Conservation (phyloP, 2,329 filamentous ascomycete genomes). For the Penicillium sp. region DNA sequence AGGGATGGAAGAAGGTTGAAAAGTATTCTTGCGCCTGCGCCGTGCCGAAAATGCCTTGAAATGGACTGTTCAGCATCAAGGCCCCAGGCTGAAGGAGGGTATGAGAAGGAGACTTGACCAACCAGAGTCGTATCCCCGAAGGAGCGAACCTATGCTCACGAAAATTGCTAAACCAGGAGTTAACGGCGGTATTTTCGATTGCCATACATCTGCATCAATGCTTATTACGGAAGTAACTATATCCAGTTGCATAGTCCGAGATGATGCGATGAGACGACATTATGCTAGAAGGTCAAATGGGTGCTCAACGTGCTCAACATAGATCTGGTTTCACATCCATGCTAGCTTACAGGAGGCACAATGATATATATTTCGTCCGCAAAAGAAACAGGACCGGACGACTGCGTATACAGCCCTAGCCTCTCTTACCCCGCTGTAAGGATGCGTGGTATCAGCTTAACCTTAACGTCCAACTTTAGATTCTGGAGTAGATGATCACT, state of each 20-base stretch:
- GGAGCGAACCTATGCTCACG: not conserved
- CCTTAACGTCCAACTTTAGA: not conserved
- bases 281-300: not conserved
- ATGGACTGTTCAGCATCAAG: not conserved
- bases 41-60: not conserved
- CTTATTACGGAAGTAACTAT: not conserved
- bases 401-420: not conserved
- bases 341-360: not conserved
- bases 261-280: not conserved
- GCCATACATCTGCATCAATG: not conserved
- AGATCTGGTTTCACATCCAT: not conserved
- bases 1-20: not conserved
- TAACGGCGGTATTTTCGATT: not conserved
- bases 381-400: not conserved
- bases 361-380: not conserved
- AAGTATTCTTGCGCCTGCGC: not conserved
- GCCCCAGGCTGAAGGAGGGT: not conserved
- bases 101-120: not conserved
- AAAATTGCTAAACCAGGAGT: not conserved
- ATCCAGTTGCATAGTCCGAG: not conserved
- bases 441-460: not conserved
- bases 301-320: not conserved
- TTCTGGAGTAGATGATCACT: not conserved
- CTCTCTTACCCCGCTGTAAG: not conserved
- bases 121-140: not conserved